Percentiles rank a stretch among this genome's conserved stretches.
Evolutionary conservation across 2,329 filamentous ascomycete genomes (phyloP).

Genomic region (Diplodia scrobiculata): DNA sequence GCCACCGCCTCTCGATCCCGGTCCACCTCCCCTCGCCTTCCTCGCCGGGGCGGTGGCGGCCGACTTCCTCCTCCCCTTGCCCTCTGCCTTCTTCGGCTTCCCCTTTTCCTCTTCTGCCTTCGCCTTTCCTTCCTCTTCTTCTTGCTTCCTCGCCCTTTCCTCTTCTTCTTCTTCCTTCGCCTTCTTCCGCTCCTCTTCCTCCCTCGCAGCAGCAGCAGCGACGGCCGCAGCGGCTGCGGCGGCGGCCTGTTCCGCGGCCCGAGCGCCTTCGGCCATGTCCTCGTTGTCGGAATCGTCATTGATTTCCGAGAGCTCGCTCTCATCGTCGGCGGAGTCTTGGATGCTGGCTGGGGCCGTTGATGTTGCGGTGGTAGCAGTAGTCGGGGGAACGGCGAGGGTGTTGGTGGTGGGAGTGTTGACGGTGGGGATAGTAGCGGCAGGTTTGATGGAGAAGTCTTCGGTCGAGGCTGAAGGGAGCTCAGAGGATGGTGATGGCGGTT

Average conservation of each 20-base stretch:
- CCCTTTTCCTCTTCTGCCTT: not conserved
- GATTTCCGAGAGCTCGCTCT: constrained; percentile 58
- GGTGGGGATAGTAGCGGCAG: not conserved
- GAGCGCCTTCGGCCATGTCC: constrained; percentile 16
- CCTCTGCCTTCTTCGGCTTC: not conserved
- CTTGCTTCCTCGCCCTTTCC: no score
- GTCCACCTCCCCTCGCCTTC: constrained; percentile 11
- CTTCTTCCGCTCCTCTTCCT: constrained; percentile 13
- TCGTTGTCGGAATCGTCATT: constrained; percentile 45
- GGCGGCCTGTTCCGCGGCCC: constrained; percentile 2
- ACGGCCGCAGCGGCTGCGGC: not conserved
- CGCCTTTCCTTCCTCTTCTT: not conserved
- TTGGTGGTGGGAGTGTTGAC: not conserved
- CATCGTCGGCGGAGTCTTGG: constrained; percentile 57
- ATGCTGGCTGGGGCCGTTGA: constrained; percentile 44
- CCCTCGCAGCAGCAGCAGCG: not conserved
- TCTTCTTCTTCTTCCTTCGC: constrained; percentile 30
- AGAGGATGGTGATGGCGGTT: not conserved
- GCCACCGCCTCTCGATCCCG: not conserved
- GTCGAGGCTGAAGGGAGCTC: not conserved
- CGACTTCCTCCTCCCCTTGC: not conserved
- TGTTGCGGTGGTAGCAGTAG: not conserved
- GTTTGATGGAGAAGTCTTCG: not conserved
- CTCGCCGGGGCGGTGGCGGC: not conserved
- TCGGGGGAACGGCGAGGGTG: not conserved